These are phyloP conservation scores for Lentinula aciculospora DNA, from an alignment of 768 basidiomycete species.

Conservation along the genomic window DNA sequence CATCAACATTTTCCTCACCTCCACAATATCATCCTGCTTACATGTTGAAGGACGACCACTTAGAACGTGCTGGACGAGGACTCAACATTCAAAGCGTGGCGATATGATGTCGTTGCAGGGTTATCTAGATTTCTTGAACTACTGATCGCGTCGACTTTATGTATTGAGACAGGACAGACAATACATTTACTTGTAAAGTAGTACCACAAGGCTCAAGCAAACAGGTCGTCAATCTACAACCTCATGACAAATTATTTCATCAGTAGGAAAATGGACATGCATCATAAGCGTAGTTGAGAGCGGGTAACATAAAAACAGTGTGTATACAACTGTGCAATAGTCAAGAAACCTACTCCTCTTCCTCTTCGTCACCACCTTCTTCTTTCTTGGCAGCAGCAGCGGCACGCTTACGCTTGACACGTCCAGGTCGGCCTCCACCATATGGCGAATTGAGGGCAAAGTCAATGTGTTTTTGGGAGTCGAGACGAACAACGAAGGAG, in stretches of 20 bases:
- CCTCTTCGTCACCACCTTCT: conserved; percentile 85
- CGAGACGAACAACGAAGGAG: conserved; percentile 97
- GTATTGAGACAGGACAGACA: no score
- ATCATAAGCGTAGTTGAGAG: conserved; percentile 6
- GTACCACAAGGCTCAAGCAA: no score
- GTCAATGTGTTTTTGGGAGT: conserved; percentile 99
- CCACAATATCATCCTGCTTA: conserved; percentile 70
- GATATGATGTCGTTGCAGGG: neutral
- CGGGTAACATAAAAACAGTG: neutral
- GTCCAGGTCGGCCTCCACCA: conserved; percentile 91
- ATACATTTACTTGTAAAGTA: no score
- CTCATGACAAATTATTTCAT: no score
- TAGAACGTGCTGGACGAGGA: conserved; percentile 73
- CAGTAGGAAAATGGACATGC: neutral
- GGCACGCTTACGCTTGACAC: conserved; percentile 98
- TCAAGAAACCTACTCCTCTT: conserved; percentile 61
- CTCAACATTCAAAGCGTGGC: conserved; percentile 14
- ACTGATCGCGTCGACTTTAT: no score
- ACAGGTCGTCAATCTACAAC: no score
- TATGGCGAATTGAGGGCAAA: conserved; percentile 96
- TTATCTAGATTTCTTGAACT: neutral
- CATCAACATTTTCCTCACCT: neutral
- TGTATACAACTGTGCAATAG: neutral
- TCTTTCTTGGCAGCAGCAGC: conserved; percentile 89
- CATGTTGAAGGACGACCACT: conserved; percentile 65